Base-by-base conservation (phyloP, 345 rosid genomes). In the Lepidium didymum region DNA sequence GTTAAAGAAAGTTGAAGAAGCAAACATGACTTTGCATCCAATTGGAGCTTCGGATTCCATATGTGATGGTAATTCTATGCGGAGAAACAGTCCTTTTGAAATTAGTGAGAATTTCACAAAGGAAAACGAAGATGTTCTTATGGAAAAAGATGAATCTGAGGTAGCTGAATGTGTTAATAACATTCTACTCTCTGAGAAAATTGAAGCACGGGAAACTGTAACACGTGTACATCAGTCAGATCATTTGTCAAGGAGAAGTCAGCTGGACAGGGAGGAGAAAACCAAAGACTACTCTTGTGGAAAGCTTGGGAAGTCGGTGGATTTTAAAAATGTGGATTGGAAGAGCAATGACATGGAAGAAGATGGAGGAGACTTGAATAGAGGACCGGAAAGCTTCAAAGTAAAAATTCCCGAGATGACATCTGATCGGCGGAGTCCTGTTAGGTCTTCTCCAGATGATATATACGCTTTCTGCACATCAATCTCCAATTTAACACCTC, bases 361-460 rank as follows among this genome's bases (percentile, higher is more conserved):
- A 71, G 60, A 44, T 43, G 40, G 44, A 14, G 70, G 75, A 74
- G 82, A 74, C 54, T 67, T 73, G 47, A 74, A 58, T 59, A 51
- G 35, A 46, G 16, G 51, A 27, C 56, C 59, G 11, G 58, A 76
- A 74, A 77, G 60, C 44, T 27, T 1, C 75, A 75, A 73, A 66
- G 69, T 69, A 61, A 69, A 74, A 53, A 35, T 33, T 4, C 73
- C 67, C 34, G 74, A 64, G 66, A 78, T 68, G 67, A 52, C 79
- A 41, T 76, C 62, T 36, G 68, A 70, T 41, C 18, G 51, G 67
- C 77, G 56, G 45, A 76, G 59, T 63, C 64, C 67, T 57, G 73
- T 50, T 52, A 77, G 51, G 71, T 68, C 76, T 65, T 42, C 77
- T 44, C 56, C 43, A 56, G 77, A 62, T 40, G 85, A 81, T 54